A percentile compares a stretch with the other conserved stretches of the same genome.
These are phyloP conservation scores for Nothophoma quercina DNA, from an alignment of 2,329 filamentous ascomycete genomes.

Conservation along the genomic window DNA sequence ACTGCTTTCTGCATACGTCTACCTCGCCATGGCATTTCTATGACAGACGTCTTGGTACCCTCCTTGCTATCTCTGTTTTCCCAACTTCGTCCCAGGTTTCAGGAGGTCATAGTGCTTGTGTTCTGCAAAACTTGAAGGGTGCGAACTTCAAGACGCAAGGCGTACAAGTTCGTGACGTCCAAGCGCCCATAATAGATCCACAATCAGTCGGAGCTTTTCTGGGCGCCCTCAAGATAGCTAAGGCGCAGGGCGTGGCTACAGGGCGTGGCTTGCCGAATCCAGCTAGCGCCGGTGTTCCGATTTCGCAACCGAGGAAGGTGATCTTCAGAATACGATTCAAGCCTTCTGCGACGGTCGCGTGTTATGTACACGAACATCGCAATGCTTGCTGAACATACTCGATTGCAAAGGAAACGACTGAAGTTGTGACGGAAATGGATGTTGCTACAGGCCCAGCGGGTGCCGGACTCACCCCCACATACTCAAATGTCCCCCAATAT, in stretches of 20 bases:
- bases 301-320: not conserved
- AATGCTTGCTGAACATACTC: not conserved
- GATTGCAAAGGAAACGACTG: not conserved
- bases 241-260: conserved; percentile 4
- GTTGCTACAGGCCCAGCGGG: not conserved
- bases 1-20: too few relatives aligned
- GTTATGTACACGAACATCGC: not conserved
- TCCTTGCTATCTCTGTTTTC: too few relatives aligned
- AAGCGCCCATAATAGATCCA: not conserved
- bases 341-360: not conserved
- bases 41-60: too few relatives aligned
- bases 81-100: too few relatives aligned
- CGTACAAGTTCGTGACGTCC: too few relatives aligned
- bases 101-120: too few relatives aligned
- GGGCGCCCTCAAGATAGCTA: too few relatives aligned
- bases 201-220: too few relatives aligned
- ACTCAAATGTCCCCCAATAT: conserved; percentile 3
- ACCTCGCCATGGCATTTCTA: too few relatives aligned
- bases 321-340: not conserved
- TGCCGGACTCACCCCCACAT: not conserved
- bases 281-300: conserved; percentile 4
- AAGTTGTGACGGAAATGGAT: not conserved
- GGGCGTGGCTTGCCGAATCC: not conserved
- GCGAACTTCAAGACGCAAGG: not conserved
- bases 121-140: not conserved